Conservation (phyloP, 2,329 filamentous ascomycete genomes). For the Aureobasidium vineae region DNA sequence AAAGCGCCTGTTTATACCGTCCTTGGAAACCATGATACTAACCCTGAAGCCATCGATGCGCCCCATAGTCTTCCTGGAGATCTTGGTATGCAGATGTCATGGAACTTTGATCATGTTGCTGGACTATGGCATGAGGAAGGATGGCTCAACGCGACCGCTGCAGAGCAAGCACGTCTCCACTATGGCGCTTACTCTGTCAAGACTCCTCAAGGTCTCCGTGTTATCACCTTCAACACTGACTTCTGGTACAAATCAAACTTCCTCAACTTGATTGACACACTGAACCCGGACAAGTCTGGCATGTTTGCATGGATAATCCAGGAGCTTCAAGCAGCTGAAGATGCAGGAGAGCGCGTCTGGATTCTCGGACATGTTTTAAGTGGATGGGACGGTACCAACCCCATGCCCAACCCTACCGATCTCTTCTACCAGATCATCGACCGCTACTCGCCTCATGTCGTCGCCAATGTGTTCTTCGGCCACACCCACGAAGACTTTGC, state of each 20-base stretch:
- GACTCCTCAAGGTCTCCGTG: conserved; percentile 53
- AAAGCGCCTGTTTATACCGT: conserved; percentile 57
- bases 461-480: conserved; percentile 56
- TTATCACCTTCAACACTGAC: conserved; percentile 56
- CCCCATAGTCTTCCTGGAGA: conserved; percentile 54
- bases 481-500: conserved; percentile 57
- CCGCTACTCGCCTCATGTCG: conserved; percentile 56
- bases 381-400: conserved; percentile 54
- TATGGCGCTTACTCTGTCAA: conserved; percentile 58
- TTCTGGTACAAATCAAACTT: conserved; percentile 50
- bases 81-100: conserved; percentile 56
- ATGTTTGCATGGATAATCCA: conserved; percentile 51
- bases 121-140: conserved; percentile 56
- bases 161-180: conserved; percentile 51
- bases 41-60: conserved; percentile 54
- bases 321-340: conserved; percentile 55
- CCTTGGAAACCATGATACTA: conserved; percentile 59
- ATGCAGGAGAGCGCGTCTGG: conserved; percentile 55
- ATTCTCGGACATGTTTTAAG: conserved; percentile 55
- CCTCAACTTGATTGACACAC: conserved; percentile 54
- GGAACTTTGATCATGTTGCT: conserved; percentile 58
- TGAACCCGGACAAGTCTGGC: conserved; percentile 52
- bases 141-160: conserved; percentile 52
- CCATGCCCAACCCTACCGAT: conserved; percentile 54
- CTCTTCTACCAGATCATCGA: conserved; percentile 57